Percentiles rank a stretch among this genome's conserved stretches.
Evolutionary conservation across 129 eudicot genomes (phyloP).

Genomic region (Helianthus tuberosus): DNA sequence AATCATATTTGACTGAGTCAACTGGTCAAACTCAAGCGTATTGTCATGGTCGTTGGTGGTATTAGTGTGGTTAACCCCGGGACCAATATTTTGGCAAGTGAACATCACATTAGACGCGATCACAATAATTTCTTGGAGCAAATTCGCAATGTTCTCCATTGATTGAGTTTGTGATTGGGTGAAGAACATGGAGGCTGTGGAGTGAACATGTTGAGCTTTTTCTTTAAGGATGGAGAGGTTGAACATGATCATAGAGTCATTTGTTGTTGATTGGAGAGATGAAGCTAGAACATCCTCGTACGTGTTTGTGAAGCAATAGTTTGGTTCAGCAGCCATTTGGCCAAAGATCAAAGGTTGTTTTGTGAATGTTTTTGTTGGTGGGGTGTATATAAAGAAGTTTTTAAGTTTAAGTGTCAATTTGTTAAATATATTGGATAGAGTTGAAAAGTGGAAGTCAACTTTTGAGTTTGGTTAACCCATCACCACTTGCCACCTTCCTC

Average conservation of each 20-base stretch:
- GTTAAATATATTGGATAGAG: background rate
- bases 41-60: constrained; percentile 11
- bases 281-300: constrained; percentile 37
- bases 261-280: constrained; percentile 37
- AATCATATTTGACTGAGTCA: constrained; percentile 25
- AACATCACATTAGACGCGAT: constrained; percentile 77
- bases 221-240: constrained; percentile 58
- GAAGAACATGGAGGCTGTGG: constrained; percentile 38
- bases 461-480: constrained; percentile 27
- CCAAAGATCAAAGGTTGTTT: constrained; percentile 14
- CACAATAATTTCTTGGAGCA: constrained; percentile 75
- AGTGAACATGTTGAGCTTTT: constrained; percentile 53
- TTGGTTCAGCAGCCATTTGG: constrained; percentile 43
- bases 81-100: constrained; percentile 63
- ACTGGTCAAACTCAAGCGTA: constrained; percentile 23
- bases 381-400: constrained; percentile 16
- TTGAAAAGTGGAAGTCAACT: constrained; percentile 53
- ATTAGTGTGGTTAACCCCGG: constrained; percentile 14
- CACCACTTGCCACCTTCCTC: constrained; percentile 67
- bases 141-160: constrained; percentile 41
- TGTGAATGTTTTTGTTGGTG: constrained; percentile 16
- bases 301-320: constrained; percentile 40
- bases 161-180: constrained; percentile 43
- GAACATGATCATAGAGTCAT: constrained; percentile 34
- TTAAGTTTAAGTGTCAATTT: constrained; percentile 14